Conservation (phyloP, 306 rosid species). For the Castanea sativa region DNA sequence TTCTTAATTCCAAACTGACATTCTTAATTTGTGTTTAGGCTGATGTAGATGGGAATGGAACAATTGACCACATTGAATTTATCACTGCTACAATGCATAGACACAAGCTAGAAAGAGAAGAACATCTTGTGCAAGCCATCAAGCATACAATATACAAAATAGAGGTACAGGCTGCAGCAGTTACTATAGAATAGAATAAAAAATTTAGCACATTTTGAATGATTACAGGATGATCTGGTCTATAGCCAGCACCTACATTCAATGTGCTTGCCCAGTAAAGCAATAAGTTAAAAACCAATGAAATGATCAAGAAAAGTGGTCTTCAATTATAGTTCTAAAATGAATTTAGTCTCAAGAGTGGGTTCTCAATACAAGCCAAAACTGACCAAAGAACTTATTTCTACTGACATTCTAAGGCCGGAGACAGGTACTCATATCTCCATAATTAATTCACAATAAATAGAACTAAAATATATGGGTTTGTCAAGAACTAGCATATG, state of each 20-base stretch:
- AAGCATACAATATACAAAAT: too few species aligned
- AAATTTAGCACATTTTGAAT: neutral
- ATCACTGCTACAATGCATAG: slow-evolving; percentile 90
- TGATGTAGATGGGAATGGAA: slow-evolving; percentile 85
- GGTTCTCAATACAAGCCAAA: neutral
- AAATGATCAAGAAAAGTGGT: neutral
- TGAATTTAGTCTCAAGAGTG: neutral
- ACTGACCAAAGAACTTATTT: too few species aligned
- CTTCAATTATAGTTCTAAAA: neutral
- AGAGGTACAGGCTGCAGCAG: too few species aligned
- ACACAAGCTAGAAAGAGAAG: slow-evolving; percentile 72
- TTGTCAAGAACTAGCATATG: neutral
- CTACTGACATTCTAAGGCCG: too few species aligned
- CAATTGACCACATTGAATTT: slow-evolving; percentile 80
- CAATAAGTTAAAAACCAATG: neutral
- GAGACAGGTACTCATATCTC: neutral
- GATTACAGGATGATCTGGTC: neutral
- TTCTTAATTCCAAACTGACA: slow-evolving; percentile 12
- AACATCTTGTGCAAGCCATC: slow-evolving; percentile 41
- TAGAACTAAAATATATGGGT: neutral
- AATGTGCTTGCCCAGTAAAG: neutral
- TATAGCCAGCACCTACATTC: neutral
- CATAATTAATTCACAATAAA: neutral
- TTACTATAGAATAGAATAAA: too few species aligned
- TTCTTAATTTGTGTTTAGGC: slow-evolving; percentile 44